Percentiles rank a stretch among this genome's conserved stretches.
Evolutionary conservation across 2,329 filamentous ascomycete species (phyloP).

Genomic region (Colletotrichum sp.): DNA sequence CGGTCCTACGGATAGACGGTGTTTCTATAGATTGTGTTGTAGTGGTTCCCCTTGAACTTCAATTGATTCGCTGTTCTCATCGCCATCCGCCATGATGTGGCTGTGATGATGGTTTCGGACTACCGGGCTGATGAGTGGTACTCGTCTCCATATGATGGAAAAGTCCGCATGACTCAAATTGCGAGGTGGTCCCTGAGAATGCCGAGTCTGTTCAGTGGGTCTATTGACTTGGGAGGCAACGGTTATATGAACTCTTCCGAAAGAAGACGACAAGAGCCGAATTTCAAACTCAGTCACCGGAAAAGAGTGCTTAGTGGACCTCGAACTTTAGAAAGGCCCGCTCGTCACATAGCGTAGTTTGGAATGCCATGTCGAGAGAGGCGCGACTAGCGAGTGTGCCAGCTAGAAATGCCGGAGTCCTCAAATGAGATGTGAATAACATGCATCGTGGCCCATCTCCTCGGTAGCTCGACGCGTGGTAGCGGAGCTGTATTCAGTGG

Average conservation of each 20-base stretch:
- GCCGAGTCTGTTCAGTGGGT: not conserved
- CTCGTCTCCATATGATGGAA: not conserved
- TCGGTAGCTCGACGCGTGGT: not conserved
- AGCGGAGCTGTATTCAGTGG: not conserved
- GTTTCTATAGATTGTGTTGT: not conserved
- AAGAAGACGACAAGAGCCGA: not conserved
- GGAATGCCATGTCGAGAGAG: not conserved
- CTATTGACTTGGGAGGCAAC: not conserved
- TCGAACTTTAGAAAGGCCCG: not conserved
- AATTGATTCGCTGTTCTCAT: not conserved
- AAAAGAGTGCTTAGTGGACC: not conserved
- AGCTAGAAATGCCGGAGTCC: not conserved
- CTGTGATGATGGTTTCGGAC: not conserved
- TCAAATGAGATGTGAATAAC: slow-evolving; percentile 19
- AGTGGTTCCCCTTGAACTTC: not conserved
- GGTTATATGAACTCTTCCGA: not conserved
- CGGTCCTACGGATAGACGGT: not conserved
- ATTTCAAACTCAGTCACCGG: not conserved
- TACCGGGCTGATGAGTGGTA: not conserved
- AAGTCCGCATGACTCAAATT: not conserved
- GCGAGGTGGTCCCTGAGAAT: not conserved
- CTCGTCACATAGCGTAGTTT: not conserved
- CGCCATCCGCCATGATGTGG: not conserved
- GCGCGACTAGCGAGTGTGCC: not conserved
- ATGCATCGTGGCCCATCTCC: not conserved